A percentile compares a stretch with the other conserved stretches of the same genome.
Conservation (phyloP, 805 yeast genomes). For the Starmerella tilneyi region DNA sequence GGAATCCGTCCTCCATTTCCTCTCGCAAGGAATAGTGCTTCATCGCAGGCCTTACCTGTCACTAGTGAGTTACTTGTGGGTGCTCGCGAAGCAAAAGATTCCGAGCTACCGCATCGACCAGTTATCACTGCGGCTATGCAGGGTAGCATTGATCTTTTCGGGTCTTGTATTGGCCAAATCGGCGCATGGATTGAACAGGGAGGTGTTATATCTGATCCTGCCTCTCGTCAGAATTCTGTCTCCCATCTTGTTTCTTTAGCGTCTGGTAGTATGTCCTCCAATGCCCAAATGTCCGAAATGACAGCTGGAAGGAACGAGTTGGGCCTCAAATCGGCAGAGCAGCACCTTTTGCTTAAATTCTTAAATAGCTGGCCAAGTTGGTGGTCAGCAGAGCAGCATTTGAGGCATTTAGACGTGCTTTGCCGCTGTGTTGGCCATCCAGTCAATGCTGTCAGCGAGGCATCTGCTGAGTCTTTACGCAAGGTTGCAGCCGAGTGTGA, state of each 20-base stretch:
- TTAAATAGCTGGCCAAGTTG: constrained; percentile 71
- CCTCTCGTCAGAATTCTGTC: constrained; percentile 24
- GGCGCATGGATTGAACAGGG: constrained; percentile 20
- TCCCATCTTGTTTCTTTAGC: constrained; percentile 21
- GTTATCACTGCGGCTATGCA: constrained; percentile 18
- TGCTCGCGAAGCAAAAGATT: constrained; percentile 15
- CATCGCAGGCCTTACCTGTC: background rate
- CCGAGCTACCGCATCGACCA: constrained; percentile 21
- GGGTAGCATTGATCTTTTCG: constrained; percentile 25
- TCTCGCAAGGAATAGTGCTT: constrained; percentile 8
- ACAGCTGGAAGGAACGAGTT: background rate
- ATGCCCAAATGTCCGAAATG: background rate
- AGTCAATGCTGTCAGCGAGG: constrained; percentile 2
- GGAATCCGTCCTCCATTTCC: constrained; percentile 61
- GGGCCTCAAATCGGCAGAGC: constrained; percentile 19
- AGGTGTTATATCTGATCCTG: constrained; percentile 7
- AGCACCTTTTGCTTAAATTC: constrained; percentile 14
- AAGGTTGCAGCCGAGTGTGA: constrained; percentile 14
- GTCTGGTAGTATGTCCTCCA: constrained; percentile 10
- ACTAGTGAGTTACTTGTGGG: constrained; percentile 9
- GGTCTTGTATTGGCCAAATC: constrained; percentile 23
- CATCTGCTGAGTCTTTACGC: constrained; percentile 15
- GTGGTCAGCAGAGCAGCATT: constrained; percentile 40
- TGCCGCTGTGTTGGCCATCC: constrained; percentile 36
- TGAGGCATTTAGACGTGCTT: constrained; percentile 61